Evolutionary conservation across 305 asterid species (phyloP), one percentile per base, ranked within the genome.

Genomic region (Fraxinus latifolia): DNA sequence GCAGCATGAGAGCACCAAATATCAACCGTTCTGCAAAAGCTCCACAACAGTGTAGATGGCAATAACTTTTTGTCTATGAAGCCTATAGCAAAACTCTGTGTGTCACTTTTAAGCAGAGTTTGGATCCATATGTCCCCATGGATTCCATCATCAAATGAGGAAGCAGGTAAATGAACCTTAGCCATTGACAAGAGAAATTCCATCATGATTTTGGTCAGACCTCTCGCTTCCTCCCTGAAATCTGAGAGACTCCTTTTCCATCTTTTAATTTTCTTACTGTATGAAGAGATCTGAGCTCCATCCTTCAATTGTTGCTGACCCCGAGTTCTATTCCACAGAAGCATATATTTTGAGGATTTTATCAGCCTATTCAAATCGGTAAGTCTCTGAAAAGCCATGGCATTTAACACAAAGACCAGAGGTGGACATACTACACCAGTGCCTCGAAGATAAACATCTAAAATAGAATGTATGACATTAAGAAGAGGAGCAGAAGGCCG

Each of bases 351-450:
- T 68, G 90, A 88, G 83, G 95, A 89, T 77, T 87, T 87, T 81
- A 90, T 89, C 86, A 90, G 89, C 87, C 89, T 83, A 84, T 91
- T 92, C 77, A 94, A 87, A 89, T 95, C 98, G 83, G 84, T 88
- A 83, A 95, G 95, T 82, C 97, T 89, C 89, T 94, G 96, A 80
- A 93, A 89, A 86, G 93, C 92, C 94, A 94, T 89, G 86, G 83
- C 83, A 87, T 86, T 90, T 86, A 93, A 84, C 65, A 94, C 88
- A 84, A 89, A 94, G 82, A 91, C 87, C 88, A 95, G 86, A 8
- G 98, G 92, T 60, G 93, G 85, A 80, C 94, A 93, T 76, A 71
- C 83, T 65, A 85, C 83, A 62, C 32, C 85, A 78, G 91, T 82
- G 81, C 91, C 91, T 82, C 87, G 92, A 70, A 90, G 82, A 83